A percentile compares a stretch with the other conserved stretches of the same genome.
Conservation (phyloP, 73 alveolate species). For the Paramecium sonneborni region DNA sequence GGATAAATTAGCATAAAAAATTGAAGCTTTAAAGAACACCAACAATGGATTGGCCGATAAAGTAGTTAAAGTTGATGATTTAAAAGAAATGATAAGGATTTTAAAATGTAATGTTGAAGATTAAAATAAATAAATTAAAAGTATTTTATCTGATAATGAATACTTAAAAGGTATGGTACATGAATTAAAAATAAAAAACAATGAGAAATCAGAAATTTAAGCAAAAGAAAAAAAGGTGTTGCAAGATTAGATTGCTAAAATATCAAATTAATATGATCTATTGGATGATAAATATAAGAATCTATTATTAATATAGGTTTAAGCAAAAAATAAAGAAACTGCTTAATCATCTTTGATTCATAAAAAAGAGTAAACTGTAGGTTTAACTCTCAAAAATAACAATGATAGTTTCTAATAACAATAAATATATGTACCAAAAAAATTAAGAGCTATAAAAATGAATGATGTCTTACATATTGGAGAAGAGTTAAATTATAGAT, state of each 20-base stretch:
- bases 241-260: constrained; percentile 31
- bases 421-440: constrained; percentile 24
- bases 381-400: background rate
- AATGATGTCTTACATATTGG: background rate
- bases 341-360: background rate
- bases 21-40: background rate
- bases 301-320: background rate
- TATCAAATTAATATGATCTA: constrained; percentile 8
- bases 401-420: background rate
- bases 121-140: background rate
- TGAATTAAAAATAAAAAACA: constrained; percentile 24
- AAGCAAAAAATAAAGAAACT: constrained; percentile 48
- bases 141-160: background rate
- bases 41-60: constrained; percentile 8
- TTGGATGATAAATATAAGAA: constrained; percentile 42
- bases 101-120: background rate
- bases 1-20: constrained; percentile 43
- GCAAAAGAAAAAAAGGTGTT: constrained; percentile 18
- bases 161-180: constrained; percentile 40
- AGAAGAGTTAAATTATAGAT: constrained; percentile 25
- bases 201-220: constrained; percentile 13
- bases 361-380: background rate
- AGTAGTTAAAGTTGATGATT: constrained; percentile 35
- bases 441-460: constrained; percentile 27
- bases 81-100: background rate